Evolutionary conservation across 768 basidiomycete genomes (phyloP), one percentile per base, ranked within the genome.

Genomic region (Russula vinacea): DNA sequence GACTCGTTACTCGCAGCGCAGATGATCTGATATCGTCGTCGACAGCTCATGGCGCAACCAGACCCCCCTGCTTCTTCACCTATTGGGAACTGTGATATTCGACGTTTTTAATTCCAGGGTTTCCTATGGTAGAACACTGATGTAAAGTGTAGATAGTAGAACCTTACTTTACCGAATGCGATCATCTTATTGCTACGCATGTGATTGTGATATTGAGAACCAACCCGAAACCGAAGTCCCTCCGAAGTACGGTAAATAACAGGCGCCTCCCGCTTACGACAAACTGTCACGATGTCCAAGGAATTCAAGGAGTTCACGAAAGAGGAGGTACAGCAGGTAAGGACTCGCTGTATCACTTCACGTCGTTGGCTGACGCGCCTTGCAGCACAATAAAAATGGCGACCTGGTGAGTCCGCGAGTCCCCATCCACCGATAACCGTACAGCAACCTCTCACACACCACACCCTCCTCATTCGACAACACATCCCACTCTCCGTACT

Each of bases 361-460:
- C 7, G 35, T 33, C 10, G 5, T 58, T 45, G 52, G 35, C 59
- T 26, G 55, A 42, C 33, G 26, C 50, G 19, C 35, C 37, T 47
- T 13, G 16, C 68, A 96, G 94, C 94, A 97, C 76, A 92, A 94
- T 79, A 88, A 83, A 70, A 83, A 86, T 69, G 91, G 89, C 56
- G 88, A 95, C 75, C 75, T 97, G 69, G 90, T 89, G 58, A 73
- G 84, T 76, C 22, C 39, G 4, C 33, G 11, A 22, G n/a, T n/a
- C n/a, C n/a, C n/a, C n/a, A n/a, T n/a, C n/a, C n/a, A n/a, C n/a
- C n/a, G n/a, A n/a, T n/a, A n/a, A n/a, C n/a, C n/a, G n/a, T n/a
- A 29, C 29, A 29, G 29, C 29, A 2, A 29, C 29, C 29, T 6
- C 39, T 44, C 22, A 42, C 19, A n/a, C 17, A 37, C 10, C n/a